Evolutionary conservation across 2,329 filamentous ascomycete species (phyloP).

Genomic region (Xenosphaeropsis pyriputrescens): DNA sequence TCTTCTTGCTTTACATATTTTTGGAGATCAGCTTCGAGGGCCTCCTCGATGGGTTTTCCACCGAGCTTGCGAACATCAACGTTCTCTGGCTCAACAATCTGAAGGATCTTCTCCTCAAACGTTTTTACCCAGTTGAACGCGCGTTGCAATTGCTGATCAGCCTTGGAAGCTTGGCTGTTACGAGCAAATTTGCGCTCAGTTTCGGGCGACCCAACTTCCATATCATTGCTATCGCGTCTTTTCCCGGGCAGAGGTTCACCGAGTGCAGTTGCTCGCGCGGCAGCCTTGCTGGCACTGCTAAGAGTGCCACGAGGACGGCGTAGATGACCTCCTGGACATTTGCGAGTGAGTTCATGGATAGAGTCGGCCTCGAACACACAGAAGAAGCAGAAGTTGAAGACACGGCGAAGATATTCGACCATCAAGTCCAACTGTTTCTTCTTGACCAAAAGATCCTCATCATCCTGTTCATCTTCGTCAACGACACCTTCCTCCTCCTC

Average conservation of each 20-base stretch:
- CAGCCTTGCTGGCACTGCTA: conserved; percentile 67
- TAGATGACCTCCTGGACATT: conserved; percentile 94
- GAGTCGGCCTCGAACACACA: conserved; percentile 98
- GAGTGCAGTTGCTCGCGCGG: conserved; percentile 69
- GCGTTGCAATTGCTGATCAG: conserved; percentile 80
- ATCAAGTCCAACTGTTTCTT: conserved; percentile 95
- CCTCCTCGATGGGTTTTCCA: conserved; percentile 74
- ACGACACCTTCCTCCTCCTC: conserved; percentile 60
- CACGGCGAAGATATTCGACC: conserved; percentile 90
- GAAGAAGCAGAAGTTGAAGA: conserved; percentile 99
- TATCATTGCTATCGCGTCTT: conserved; percentile 51
- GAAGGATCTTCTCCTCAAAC: conserved; percentile 90
- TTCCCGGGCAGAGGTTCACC: conserved; percentile 76
- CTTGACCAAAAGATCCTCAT: conserved; percentile 77
- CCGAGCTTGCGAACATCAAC: conserved; percentile 84
- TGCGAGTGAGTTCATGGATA: conserved; percentile 85
- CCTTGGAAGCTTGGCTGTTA: conserved; percentile 50
- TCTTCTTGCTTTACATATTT: conserved; percentile 96
- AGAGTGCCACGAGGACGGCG: conserved; percentile 79
- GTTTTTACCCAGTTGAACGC: conserved; percentile 99
- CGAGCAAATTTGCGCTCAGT: conserved; percentile 58
- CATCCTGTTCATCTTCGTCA: conserved; percentile 67
- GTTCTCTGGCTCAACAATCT: conserved; percentile 80
- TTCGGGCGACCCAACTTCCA: conserved; percentile 49
- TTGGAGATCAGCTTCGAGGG: conserved; percentile 67